phyloP scores from a whole-genome alignment of 345 rosid genomes.

The Pugionium dolabratum region DNA sequence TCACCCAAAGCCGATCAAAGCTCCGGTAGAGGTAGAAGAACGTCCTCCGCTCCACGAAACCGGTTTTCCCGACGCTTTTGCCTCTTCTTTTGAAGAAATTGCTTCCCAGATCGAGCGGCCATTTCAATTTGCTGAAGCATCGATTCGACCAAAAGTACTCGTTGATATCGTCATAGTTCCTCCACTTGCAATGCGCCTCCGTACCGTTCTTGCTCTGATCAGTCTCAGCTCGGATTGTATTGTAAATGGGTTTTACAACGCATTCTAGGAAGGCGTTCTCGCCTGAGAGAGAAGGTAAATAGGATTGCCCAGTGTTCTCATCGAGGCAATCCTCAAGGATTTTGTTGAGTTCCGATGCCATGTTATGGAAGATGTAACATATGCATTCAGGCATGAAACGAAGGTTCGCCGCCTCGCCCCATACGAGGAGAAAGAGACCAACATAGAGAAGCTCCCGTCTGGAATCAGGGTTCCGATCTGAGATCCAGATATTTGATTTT shows the following conservation, averaged over 20 bases:
- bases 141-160: constrained; percentile 89
- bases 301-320: constrained; percentile 57
- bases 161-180: constrained; percentile 89
- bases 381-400: constrained; percentile 90
- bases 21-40: constrained; percentile 83
- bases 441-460: constrained; percentile 76
- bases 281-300: constrained; percentile 55
- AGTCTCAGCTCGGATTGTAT: constrained; percentile 58
- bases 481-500: constrained; percentile 92
- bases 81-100: constrained; percentile 54
- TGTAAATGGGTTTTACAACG: constrained; percentile 69
- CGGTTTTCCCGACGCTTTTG: constrained; percentile 71
- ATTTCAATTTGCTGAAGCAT: constrained; percentile 67
- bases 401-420: constrained; percentile 93
- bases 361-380: constrained; percentile 80
- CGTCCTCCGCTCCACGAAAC: constrained; percentile 89
- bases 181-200: constrained; percentile 79
- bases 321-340: constrained; percentile 75
- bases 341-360: constrained; percentile 90
- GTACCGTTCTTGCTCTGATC: constrained; percentile 70
- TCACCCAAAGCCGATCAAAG: constrained; percentile 76
- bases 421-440: constrained; percentile 68
- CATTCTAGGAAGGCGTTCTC: constrained; percentile 58
- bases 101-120: constrained; percentile 64
- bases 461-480: constrained; percentile 68